Conservation (phyloP, 352 stramenopile genomes). For the Phytophthora idaei region DNA sequence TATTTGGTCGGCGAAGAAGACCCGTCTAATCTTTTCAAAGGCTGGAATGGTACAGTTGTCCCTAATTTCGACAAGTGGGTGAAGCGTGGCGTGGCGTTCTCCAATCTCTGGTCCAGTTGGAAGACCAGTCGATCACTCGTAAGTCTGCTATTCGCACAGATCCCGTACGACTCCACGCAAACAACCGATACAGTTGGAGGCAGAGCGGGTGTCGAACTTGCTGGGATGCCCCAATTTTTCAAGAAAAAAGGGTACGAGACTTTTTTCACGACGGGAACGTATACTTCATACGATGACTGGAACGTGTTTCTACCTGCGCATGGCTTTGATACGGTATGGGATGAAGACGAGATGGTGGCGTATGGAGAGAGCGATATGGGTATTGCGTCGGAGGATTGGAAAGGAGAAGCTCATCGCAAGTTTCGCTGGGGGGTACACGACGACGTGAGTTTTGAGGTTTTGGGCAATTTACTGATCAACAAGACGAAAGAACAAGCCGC, state of each 20-base stretch:
- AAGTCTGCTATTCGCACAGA: slow-evolving; percentile 54
- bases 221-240: slow-evolving; percentile 55
- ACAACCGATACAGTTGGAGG: slow-evolving; percentile 12
- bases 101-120: slow-evolving; percentile 64
- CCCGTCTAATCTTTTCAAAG: slow-evolving; percentile 15
- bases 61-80: slow-evolving; percentile 61
- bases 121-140: slow-evolving; percentile 58
- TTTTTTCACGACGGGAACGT: slow-evolving; percentile 46
- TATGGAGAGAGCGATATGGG: slow-evolving; percentile 37
- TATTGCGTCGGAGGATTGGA: slow-evolving; percentile 44
- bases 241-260: slow-evolving; percentile 53
- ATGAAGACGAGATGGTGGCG: slow-evolving; percentile 38
- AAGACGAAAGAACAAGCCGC: slow-evolving; percentile 39
- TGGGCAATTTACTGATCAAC: slow-evolving; percentile 52
- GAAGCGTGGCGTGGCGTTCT: slow-evolving; percentile 51
- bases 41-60: slow-evolving; percentile 40
- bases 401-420: slow-evolving; percentile 14
- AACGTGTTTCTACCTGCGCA: slow-evolving; percentile 45
- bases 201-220: slow-evolving; percentile 21
- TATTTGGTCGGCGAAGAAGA: slow-evolving; percentile 53
- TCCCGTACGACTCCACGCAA: slow-evolving; percentile 46
- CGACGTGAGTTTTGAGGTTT: slow-evolving; percentile 53
- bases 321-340: slow-evolving; percentile 55
- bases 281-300: slow-evolving; percentile 54
- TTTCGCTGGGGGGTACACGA: slow-evolving; percentile 59